Percentiles rank a stretch among this genome's conserved stretches.
Evolutionary conservation across 371 early-diverging fungal genomes (phyloP).

Genomic region (Dinochytrium kinnereticum): DNA sequence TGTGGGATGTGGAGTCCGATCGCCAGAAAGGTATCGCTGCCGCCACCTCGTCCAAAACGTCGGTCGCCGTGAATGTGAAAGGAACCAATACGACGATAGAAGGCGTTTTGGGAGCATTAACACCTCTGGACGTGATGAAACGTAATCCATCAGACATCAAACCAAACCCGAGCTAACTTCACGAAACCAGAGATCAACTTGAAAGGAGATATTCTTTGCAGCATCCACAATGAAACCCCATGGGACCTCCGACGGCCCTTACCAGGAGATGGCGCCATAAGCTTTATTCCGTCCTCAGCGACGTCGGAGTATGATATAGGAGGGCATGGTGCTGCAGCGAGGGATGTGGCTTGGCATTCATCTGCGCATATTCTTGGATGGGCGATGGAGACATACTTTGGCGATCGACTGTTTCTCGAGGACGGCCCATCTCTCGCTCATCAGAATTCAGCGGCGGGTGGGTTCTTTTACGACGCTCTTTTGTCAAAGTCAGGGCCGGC

Average conservation of each 20-base stretch:
- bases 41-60: not conserved
- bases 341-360: conserved; percentile 47
- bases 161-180: not conserved
- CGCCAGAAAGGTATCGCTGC: not conserved
- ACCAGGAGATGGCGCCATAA: not conserved
- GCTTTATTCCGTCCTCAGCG: conserved; percentile 1
- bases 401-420: conserved; percentile 44
- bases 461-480: conserved; percentile 53
- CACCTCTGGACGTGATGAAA: conserved; percentile 25
- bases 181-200: not conserved
- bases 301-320: not conserved
- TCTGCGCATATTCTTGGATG: conserved; percentile 53
- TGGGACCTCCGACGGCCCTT: conserved; percentile 33
- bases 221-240: conserved; percentile 5
- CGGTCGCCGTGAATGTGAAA: not conserved
- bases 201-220: conserved; percentile 19
- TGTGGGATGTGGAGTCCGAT: not conserved
- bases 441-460: conserved; percentile 31
- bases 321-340: not conserved
- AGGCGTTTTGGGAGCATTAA: conserved; percentile 3
- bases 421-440: conserved; percentile 43
- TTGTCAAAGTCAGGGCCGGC: conserved; percentile 15
- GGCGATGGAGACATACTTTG: conserved; percentile 49
- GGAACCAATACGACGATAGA: not conserved
- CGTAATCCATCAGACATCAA: not conserved